phyloP scores from a whole-genome alignment of 2,329 filamentous ascomycete species.

The Bipolaris bicolor region DNA sequence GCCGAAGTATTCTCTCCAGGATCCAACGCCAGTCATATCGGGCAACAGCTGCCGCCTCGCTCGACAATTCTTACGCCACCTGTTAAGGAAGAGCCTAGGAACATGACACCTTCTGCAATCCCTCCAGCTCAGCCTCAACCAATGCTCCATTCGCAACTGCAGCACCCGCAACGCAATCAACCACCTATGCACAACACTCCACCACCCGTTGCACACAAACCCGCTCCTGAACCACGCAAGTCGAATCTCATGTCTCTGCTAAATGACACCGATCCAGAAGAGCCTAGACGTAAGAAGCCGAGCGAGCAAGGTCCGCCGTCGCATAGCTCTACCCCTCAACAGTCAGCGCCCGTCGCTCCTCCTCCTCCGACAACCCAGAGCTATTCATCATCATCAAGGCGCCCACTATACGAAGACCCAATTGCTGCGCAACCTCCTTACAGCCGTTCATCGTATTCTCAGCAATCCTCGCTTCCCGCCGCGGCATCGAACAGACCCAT shows the following conservation, averaged over 20 bases:
- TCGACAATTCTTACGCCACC: constrained; percentile 38
- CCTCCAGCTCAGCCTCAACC: constrained; percentile 30
- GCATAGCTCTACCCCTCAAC: constrained; percentile 45
- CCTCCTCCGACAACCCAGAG: constrained; percentile 32
- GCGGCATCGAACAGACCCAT: constrained; percentile 34
- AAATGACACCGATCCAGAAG: constrained; percentile 48
- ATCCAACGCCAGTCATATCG: constrained; percentile 21
- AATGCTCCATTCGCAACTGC: constrained; percentile 29
- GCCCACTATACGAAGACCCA: constrained; percentile 35
- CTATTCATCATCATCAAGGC: constrained; percentile 29
- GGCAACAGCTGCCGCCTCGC: constrained; percentile 34
- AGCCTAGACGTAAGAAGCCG: constrained; percentile 44
- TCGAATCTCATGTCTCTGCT: constrained; percentile 49
- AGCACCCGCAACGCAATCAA: constrained; percentile 30
- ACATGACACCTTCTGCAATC: constrained; percentile 28
- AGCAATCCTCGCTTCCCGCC: constrained; percentile 33
- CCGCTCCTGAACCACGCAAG: constrained; percentile 43
- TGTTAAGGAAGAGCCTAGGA: constrained; percentile 44
- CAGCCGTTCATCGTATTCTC: constrained; percentile 34
- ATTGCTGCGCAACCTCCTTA: constrained; percentile 35
- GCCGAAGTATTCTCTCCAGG: constrained; percentile 31
- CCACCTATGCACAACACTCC: constrained; percentile 26
- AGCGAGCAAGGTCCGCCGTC: constrained; percentile 41
- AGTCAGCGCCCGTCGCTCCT: constrained; percentile 40
- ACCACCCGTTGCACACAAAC: constrained; percentile 31